Conservation (phyloP, 1,139 yeast genomes). For the Pichia sp. region DNA sequence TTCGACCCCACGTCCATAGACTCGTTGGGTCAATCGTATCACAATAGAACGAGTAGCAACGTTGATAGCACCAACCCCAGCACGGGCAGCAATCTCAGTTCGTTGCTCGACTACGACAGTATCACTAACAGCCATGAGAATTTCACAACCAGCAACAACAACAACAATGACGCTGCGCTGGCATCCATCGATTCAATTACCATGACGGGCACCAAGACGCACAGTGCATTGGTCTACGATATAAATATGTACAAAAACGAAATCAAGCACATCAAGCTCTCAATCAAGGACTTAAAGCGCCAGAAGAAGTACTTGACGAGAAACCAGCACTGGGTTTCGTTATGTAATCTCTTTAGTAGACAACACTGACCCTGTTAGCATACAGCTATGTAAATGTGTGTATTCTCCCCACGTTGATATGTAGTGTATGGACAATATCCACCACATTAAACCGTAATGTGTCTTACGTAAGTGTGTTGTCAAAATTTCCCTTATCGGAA, state of each 20-base stretch:
- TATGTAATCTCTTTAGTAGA: background rate
- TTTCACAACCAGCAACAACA: background rate
- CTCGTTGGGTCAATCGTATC: background rate
- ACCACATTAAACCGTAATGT: background rate
- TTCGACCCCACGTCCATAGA: background rate
- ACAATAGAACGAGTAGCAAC: background rate
- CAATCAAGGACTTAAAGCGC: constrained; percentile 2
- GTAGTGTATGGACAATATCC: background rate
- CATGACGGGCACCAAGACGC: background rate
- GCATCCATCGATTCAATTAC: constrained; percentile 1
- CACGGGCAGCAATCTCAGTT: background rate
- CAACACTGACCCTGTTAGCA: background rate
- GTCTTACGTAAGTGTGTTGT: no score
- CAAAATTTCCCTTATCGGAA: background rate
- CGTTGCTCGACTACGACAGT: background rate
- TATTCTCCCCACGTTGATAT: background rate
- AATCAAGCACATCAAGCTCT: background rate
- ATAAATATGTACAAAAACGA: background rate
- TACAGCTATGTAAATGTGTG: background rate
- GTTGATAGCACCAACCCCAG: background rate
- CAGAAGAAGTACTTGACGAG: background rate
- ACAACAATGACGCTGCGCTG: background rate
- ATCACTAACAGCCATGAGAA: background rate
- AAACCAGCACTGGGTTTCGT: background rate
- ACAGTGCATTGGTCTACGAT: background rate